phyloP scores from a whole-genome alignment of 148 eudicot species.

The Rhododendron henanense region DNA sequence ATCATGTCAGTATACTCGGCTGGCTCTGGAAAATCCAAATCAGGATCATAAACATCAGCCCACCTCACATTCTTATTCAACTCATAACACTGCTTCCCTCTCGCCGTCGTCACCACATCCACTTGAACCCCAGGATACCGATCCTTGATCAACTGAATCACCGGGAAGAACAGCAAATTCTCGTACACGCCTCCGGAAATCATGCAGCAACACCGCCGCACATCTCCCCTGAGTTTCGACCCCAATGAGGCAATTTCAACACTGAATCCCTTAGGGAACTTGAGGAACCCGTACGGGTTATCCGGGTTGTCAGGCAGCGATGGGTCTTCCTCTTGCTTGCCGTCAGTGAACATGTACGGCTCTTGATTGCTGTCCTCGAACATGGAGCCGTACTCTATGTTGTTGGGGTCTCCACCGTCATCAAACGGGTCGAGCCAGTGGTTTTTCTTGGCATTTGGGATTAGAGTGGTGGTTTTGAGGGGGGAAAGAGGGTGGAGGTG shows the following conservation, averaged over 20 bases:
- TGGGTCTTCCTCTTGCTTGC: constrained; percentile 87
- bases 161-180: constrained; percentile 79
- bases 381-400: constrained; percentile 54
- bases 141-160: constrained; percentile 75
- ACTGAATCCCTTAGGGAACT: constrained; percentile 67
- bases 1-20: constrained; percentile 75
- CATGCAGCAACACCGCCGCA: constrained; percentile 78
- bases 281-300: constrained; percentile 75
- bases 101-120: constrained; percentile 55
- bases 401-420: constrained; percentile 63
- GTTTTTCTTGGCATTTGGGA: constrained; percentile 55
- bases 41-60: constrained; percentile 70
- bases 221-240: constrained; percentile 78
- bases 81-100: constrained; percentile 87
- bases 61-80: constrained; percentile 92
- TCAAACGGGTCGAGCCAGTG: constrained; percentile 81
- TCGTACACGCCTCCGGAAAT: constrained; percentile 90
- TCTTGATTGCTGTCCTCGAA: constrained; percentile 71
- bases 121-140: constrained; percentile 87
- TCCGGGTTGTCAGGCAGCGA: constrained; percentile 67
- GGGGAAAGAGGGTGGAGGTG: constrained; percentile 20
- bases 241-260: constrained; percentile 83
- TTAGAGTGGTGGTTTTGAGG: constrained; percentile 10
- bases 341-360: constrained; percentile 27
- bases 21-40: constrained; percentile 72